Percentiles rank a stretch among this genome's conserved stretches.
phyloP scores from a whole-genome alignment of 495 filamentous ascomycete species.

The Articulospora tetracladia region DNA sequence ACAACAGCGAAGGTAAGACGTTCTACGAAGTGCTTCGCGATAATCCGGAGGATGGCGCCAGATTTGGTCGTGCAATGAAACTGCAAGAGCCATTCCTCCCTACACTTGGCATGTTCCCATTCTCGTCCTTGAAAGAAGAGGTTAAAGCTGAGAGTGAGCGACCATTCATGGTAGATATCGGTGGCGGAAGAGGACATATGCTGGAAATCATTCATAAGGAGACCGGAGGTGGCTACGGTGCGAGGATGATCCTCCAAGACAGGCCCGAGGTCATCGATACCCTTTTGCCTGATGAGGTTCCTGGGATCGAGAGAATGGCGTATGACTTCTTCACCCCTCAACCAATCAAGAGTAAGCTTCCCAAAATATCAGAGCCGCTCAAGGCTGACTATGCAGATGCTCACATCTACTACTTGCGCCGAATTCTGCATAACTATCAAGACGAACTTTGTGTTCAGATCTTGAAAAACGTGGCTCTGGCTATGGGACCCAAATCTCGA shows the following conservation, averaged over 20 bases:
- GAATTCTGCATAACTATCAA: constrained; percentile 30
- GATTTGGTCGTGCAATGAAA: constrained; percentile 16
- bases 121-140: constrained; percentile 25
- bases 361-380: neutral
- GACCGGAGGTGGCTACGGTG: neutral
- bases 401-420: constrained; percentile 31
- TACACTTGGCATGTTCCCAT: constrained; percentile 35
- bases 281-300: constrained; percentile 13
- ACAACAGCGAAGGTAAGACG: constrained; percentile 5
- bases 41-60: neutral
- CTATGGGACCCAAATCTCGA: constrained; percentile 26
- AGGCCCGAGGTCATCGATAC: constrained; percentile 35
- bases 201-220: neutral
- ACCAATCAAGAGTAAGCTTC: constrained; percentile 35
- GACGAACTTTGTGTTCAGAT: constrained; percentile 21
- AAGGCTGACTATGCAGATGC: neutral
- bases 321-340: constrained; percentile 51
- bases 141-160: constrained; percentile 30
- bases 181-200: constrained; percentile 24
- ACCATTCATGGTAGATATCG: constrained; percentile 26
- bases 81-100: constrained; percentile 28
- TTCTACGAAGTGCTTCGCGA: constrained; percentile 4
- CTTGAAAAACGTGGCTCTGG: constrained; percentile 28
- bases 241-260: constrained; percentile 49
- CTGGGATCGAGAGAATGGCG: constrained; percentile 40